phyloP scores from a whole-genome alignment of 2,329 filamentous ascomycete genomes.

The Sarocladium kiliense region DNA sequence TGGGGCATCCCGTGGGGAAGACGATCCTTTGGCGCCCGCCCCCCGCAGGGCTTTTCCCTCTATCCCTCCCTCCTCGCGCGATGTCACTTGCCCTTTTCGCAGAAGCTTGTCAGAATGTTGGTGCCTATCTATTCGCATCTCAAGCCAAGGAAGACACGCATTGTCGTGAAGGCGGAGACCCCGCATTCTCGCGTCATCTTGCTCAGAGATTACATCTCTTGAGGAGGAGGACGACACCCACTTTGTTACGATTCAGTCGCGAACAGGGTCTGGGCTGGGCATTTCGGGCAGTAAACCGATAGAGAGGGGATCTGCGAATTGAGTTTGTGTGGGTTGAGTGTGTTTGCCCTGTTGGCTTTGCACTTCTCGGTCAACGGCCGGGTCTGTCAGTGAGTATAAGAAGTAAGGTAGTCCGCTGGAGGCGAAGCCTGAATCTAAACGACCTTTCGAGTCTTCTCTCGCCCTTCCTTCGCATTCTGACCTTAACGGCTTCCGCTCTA shows the following conservation, averaged over 20 bases:
- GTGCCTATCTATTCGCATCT: background rate
- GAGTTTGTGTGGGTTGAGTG: background rate
- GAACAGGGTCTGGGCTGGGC: background rate
- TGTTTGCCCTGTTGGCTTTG: background rate
- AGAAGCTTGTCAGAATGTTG: background rate
- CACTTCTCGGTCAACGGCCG: background rate
- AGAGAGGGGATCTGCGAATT: background rate
- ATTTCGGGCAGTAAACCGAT: background rate
- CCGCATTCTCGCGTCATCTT: slow-evolving; percentile 1
- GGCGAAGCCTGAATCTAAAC: background rate
- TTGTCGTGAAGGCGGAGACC: background rate
- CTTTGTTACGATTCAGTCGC: background rate
- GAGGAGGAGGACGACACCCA: background rate
- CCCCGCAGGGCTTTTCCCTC: background rate
- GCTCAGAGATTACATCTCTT: background rate
- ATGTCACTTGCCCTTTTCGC: background rate
- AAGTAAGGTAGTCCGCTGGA: background rate
- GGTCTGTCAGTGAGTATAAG: background rate
- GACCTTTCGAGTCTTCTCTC: background rate
- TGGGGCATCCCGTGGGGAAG: background rate
- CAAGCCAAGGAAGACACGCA: background rate
- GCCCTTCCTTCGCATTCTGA: too few species aligned
- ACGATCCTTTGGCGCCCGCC: background rate
- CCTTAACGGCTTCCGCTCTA: too few species aligned
- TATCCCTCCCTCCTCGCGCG: background rate